Percentiles rank a stretch among this genome's conserved stretches.
Conservation (phyloP, 2,329 filamentous ascomycete genomes). For the Botrytis fragariae region DNA sequence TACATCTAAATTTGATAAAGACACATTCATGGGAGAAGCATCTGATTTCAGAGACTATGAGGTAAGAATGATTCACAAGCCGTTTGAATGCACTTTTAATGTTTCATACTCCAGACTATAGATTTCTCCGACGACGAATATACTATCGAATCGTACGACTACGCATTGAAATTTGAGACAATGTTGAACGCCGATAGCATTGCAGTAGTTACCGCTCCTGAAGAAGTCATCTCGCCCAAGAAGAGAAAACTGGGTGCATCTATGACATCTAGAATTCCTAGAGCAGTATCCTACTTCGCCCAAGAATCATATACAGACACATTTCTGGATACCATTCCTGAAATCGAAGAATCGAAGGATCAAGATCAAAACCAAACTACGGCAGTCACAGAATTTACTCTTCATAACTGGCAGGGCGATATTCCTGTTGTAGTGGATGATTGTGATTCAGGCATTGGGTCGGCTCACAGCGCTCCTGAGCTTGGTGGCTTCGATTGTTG, state of each 20-base stretch:
- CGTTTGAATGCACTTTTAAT: neutral
- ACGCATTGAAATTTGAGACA: neutral
- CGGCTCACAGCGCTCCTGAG: neutral
- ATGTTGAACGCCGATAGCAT: neutral
- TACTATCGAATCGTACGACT: neutral
- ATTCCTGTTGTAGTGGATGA: neutral
- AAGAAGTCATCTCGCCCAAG: neutral
- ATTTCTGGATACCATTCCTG: neutral
- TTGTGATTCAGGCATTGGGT: neutral
- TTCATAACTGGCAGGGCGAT: neutral
- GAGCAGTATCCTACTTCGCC: neutral
- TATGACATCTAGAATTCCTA: neutral
- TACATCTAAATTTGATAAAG: neutral
- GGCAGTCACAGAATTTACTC: neutral
- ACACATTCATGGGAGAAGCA: neutral
- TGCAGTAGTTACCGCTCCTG: neutral
- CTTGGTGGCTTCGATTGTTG: neutral
- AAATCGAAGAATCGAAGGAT: neutral
- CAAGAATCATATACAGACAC: neutral
- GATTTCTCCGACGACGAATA: neutral
- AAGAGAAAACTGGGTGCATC: no score
- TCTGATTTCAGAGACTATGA: constrained; percentile 5
- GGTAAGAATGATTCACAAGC: neutral
- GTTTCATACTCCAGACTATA: neutral
- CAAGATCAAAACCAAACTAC: neutral